Base-by-base conservation (phyloP, 768 basidiomycete species). In the Lentinula sp. region DNA sequence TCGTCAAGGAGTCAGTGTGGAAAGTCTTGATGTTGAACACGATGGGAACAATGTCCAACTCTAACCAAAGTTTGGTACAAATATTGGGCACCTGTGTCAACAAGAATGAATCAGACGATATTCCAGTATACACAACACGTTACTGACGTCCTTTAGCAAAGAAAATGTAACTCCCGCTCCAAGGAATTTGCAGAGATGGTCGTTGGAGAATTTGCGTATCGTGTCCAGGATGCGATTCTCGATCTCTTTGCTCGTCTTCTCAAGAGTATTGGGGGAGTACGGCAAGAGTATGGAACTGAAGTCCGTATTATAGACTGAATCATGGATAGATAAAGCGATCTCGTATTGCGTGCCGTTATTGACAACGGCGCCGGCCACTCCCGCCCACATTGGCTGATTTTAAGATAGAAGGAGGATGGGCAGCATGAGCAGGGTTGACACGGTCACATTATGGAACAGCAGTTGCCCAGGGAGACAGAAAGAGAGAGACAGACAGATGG, bases 181-280 rank as follows among this genome's bases (percentile, higher is more conserved):
- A 63, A 93, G 79, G 78, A 93, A 91, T 77, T 93, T 92, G 82
- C 90, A 89, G 23, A 92, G 73, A 70, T 93, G 91, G 65, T 88
- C 87, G 32, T 78, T 75, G 50, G 85, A 84, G 77, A 93, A 92
- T 66, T 84, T 83, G 70, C 84, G 83, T 57, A 93, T 71, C 10
- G 81, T 81, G n/a, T 83, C 74, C 60, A 90, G 68, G 64, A 92
- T 78, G 64, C 85, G 82, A 51, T 73, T 74, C 71, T 88, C 86
- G 69, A 93, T 88, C 23, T 76, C 78, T 58, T 81, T 72, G 12
- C 82, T 79, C 68, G 81, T 88, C 64, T 81, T 80, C 15, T 82
- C 78, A 9, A 83, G 76, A 54, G 81, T 77, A 60, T 78, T 76
- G 3, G 80, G 58, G 61, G 74, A 73, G 73, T 82, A 88, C 0